A percentile compares a stretch with the other conserved stretches of the same genome.
Conservation (phyloP, 331 rosid genomes). For the Acacia pycnantha region DNA sequence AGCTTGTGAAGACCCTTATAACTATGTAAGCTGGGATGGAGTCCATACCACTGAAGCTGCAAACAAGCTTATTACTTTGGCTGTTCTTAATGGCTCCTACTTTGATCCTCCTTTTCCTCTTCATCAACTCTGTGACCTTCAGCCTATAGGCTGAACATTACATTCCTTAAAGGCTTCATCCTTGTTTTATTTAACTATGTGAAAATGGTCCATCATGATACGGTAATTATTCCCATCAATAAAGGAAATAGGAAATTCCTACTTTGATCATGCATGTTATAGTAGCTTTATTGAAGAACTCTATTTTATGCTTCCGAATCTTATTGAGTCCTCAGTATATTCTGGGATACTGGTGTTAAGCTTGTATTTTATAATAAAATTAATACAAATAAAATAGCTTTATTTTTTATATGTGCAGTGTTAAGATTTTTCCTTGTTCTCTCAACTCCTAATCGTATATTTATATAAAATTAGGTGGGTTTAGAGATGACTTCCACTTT, state of each 20-base stretch:
- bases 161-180: not conserved
- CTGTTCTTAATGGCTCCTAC: constrained; percentile 74
- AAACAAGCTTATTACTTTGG: constrained; percentile 63
- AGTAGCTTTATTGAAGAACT: not conserved
- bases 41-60: constrained; percentile 89
- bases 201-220: not conserved
- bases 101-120: constrained; percentile 71
- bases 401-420: too few species aligned
- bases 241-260: not conserved
- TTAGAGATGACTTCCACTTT: not conserved
- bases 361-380: too few species aligned
- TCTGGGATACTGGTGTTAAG: not conserved
- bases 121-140: constrained; percentile 54
- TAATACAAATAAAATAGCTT: too few species aligned
- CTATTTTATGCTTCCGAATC: not conserved
- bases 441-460: not conserved
- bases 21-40: constrained; percentile 94
- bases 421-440: not conserved
- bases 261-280: not conserved
- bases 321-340: not conserved
- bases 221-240: not conserved
- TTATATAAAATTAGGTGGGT: not conserved
- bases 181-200: not conserved
- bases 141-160: constrained; percentile 46
- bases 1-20: constrained; percentile 70